Base-by-base conservation (phyloP, 805 yeast species). In the Monosporozyma yasuniensis region DNA sequence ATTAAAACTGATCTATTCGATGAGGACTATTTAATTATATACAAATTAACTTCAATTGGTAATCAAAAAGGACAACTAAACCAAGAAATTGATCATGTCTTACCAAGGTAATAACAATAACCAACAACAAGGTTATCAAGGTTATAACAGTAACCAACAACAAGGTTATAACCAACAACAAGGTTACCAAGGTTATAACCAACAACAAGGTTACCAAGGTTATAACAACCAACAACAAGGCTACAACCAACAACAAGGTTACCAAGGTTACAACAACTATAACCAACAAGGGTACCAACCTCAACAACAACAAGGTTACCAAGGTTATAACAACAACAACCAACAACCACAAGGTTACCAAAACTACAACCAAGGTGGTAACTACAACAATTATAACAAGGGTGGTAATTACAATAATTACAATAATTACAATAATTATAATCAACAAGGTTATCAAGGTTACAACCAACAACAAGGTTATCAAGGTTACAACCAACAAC, bases 61-160 rank as follows among this genome's bases (percentile, higher is more conserved):
- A 32, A 32, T 5, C 35, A 12, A 32, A 32, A 32, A n/a, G 14
- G 35, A n/a, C 27, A 8, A 30, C 34, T 12, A 9, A 35, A 35
- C 39, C 39, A 22, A 18, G 39, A 10, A 7, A 18, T 35, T 35
- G 39, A 35, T 35, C 22, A 35, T 35, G 39, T 35, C 39, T 5
- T 18, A 35, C 39, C 39, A 35, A 35, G 39, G 39, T 35, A 35
- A 35, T 30, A 42, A 27, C 45, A 42, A 37, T 28, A 38, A 63
- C 39, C 72, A 60, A 51, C 35, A 32, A 32, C 52, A 68, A 21
- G 68, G 67, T 48, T 64, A 58, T 42, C 76, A 75, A 48, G 69
- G 68, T 48, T 77, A 70, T 50, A 48, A 46, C 38, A 50, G 48
- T 18, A 45, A 47, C 28, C 52, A 46, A 42, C 52, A 46, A 44